phyloP scores from a whole-genome alignment of 2,329 filamentous ascomycete genomes.

The Phaeomoniella chlamydospora region DNA sequence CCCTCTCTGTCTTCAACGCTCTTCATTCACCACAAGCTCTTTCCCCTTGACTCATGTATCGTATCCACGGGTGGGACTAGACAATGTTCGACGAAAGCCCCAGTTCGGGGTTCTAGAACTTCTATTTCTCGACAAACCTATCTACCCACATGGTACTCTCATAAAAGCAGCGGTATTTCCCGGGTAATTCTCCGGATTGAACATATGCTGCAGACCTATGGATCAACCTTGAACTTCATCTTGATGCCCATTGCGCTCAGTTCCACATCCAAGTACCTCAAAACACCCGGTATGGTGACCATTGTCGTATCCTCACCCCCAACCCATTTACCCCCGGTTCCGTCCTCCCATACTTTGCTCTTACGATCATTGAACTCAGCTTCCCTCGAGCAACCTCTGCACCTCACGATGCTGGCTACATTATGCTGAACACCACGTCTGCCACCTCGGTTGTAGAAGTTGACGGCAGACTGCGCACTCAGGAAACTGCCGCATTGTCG shows the following conservation, averaged over 20 bases:
- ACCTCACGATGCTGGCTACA: slow-evolving; percentile 54
- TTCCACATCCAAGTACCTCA: slow-evolving; percentile 90
- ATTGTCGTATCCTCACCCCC: slow-evolving; percentile 84
- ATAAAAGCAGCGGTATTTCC: too few species aligned
- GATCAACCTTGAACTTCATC: slow-evolving; percentile 73
- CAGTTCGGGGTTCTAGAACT: too few species aligned
- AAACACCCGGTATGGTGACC: slow-evolving; percentile 81
- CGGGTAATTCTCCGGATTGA: too few species aligned
- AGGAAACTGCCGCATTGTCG: slow-evolving; percentile 81
- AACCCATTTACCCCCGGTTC: slow-evolving; percentile 65
- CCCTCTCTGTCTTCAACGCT: too few species aligned
- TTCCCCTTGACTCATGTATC: too few species aligned
- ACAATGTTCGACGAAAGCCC: too few species aligned
- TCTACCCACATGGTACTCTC: too few species aligned
- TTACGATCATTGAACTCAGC: slow-evolving; percentile 50
- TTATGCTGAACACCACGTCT: slow-evolving; percentile 34
- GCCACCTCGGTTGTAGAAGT: slow-evolving; percentile 22
- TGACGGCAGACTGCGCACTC: slow-evolving; percentile 53
- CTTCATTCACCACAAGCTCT: too few species aligned
- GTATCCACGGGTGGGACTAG: too few species aligned
- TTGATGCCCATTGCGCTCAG: slow-evolving; percentile 91
- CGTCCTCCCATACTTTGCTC: slow-evolving; percentile 76
- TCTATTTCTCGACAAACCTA: too few species aligned
- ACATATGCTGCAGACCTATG: too few species aligned
- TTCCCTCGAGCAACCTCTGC: slow-evolving; percentile 61